These are phyloP conservation scores for Carex arenaria DNA, from an alignment of 202 grass and related monocot species.

Conservation along the genomic window DNA sequence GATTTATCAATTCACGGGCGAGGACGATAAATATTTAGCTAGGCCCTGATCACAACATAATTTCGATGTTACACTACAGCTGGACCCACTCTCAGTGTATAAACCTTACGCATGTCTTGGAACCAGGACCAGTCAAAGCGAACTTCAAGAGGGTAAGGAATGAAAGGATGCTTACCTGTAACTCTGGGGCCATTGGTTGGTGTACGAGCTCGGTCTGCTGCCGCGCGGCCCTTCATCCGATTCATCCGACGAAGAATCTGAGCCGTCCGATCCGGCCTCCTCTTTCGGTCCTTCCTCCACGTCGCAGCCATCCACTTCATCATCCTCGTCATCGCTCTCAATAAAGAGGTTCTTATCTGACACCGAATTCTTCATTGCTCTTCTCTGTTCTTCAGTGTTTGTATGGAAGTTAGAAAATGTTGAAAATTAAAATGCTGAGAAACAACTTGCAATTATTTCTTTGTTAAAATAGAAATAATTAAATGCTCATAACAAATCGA, in stretches of 20 bases:
- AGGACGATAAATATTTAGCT: not conserved
- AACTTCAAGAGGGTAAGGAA: too few species aligned
- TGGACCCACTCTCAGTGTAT: not conserved
- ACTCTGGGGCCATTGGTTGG: slow-evolving; percentile 79
- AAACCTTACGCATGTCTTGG: not conserved
- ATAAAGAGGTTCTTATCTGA: slow-evolving; percentile 56
- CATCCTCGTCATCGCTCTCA: slow-evolving; percentile 60
- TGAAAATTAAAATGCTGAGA: not conserved
- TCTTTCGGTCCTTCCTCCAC: not conserved
- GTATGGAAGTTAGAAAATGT: not conserved
- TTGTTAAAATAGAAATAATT: not conserved
- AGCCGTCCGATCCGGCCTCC: slow-evolving; percentile 21
- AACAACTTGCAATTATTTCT: not conserved
- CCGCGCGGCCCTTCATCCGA: slow-evolving; percentile 30
- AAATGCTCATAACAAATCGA: not conserved
- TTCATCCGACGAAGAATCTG: slow-evolving; percentile 33
- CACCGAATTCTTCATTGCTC: slow-evolving; percentile 32
- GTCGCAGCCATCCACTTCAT: slow-evolving; percentile 4
- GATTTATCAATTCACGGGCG: not conserved
- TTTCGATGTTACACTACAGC: rapidly evolving
- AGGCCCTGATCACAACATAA: not conserved
- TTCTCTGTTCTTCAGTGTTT: not conserved
- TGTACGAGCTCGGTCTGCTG: slow-evolving; percentile 59
- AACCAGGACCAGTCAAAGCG: not conserved
- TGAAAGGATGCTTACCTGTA: slow-evolving; percentile 52